phyloP scores from a whole-genome alignment of 2,329 filamentous ascomycete species.

The Colletotrichum sp. region DNA sequence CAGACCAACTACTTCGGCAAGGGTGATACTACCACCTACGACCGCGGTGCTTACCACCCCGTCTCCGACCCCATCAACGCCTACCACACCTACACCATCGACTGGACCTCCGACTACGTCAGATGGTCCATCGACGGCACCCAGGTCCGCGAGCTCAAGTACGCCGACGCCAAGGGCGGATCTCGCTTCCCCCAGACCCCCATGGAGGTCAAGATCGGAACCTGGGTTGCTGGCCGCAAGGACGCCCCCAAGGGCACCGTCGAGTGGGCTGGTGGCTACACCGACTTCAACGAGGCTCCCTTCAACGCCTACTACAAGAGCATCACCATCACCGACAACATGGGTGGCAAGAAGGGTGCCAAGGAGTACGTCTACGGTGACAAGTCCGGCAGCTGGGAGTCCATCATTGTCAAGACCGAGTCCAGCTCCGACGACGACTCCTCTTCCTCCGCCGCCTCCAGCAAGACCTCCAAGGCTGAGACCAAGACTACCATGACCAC shows the following conservation, averaged over 20 bases:
- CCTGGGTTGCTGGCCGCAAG: conserved; percentile 66
- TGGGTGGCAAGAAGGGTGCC: conserved; percentile 51
- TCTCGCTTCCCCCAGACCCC: conserved; percentile 74
- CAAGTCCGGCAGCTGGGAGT: conserved; percentile 52
- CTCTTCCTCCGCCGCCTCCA: conserved; percentile 17
- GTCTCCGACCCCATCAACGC: conserved; percentile 59
- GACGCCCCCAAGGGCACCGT: conserved; percentile 74
- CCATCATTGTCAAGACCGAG: conserved; percentile 51
- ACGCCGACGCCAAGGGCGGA: conserved; percentile 64
- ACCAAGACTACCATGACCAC: conserved; percentile 21
- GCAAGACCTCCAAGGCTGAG: conserved; percentile 21
- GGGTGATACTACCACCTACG: conserved; percentile 72
- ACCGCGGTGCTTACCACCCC: conserved; percentile 69
- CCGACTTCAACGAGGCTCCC: conserved; percentile 56
- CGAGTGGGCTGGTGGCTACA: conserved; percentile 67
- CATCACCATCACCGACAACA: conserved; percentile 59
- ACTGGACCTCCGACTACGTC: conserved; percentile 70
- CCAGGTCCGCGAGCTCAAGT: conserved; percentile 67
- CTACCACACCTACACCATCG: conserved; percentile 70
- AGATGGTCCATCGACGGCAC: conserved; percentile 70
- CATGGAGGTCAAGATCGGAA: conserved; percentile 73
- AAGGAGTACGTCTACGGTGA: conserved; percentile 59
- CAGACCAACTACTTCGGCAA: conserved; percentile 89
- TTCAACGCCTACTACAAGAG: conserved; percentile 63
- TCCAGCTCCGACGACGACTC: conserved; percentile 13